These are phyloP conservation scores for Beta vulgaris DNA, from an alignment of 148 eudicot species.

Conservation along the genomic window DNA sequence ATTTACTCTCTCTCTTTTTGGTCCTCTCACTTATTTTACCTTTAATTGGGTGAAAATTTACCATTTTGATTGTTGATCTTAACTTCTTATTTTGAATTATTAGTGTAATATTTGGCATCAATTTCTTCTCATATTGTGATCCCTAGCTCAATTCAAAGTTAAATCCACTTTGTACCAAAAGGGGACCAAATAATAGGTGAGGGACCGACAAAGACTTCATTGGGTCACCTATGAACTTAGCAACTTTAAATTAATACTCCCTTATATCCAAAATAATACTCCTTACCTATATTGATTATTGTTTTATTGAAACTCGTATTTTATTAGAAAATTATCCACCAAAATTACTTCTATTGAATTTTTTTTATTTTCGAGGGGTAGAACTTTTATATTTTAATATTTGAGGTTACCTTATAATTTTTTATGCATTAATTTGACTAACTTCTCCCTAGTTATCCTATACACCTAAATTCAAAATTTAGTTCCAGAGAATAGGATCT, in stretches of 20 bases:
- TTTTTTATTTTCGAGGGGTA: too few relatives aligned
- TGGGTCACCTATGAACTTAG: constrained; percentile 8
- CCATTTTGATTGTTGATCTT: neutral
- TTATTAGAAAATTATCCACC: too few relatives aligned
- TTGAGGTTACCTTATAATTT: neutral
- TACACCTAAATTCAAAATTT: neutral
- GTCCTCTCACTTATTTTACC: too few relatives aligned
- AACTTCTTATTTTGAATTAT: too few relatives aligned
- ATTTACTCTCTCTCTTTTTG: neutral
- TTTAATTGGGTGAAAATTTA: too few relatives aligned
- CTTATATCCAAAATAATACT: neutral
- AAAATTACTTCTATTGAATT: too few relatives aligned
- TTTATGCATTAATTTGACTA: neutral
- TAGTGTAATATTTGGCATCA: too few relatives aligned
- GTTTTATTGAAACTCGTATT: too few relatives aligned
- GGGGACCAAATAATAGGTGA: constrained; percentile 1
- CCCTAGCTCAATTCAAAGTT: neutral
- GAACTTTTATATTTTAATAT: neutral
- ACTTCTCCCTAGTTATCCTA: neutral
- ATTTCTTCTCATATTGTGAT: too few relatives aligned
- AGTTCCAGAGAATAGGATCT: too few relatives aligned
- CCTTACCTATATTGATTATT: too few relatives aligned
- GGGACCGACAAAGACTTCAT: neutral
- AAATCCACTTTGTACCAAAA: neutral
- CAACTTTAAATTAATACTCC: neutral